Percentiles rank a stretch among this genome's conserved stretches.
phyloP scores from a whole-genome alignment of 192 early-diverging fungal species.

The Coemansia nantahalensis region DNA sequence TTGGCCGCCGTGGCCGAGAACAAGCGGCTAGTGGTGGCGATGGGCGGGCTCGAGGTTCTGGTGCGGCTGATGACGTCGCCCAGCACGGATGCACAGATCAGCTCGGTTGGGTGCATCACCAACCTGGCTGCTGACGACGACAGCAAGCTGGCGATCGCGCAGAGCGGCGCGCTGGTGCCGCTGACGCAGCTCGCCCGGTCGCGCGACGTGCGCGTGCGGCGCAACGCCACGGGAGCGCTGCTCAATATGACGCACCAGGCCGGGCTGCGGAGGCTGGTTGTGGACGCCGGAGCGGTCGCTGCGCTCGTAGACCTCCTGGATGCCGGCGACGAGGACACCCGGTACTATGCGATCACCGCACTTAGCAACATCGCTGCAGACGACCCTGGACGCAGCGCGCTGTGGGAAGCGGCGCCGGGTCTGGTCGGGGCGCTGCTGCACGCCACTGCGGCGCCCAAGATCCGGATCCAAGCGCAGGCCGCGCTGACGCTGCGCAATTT shows the following conservation, averaged over 20 bases:
- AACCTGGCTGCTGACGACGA: slow-evolving; percentile 81
- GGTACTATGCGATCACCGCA: slow-evolving; percentile 83
- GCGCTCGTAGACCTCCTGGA: slow-evolving; percentile 70
- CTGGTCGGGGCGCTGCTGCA: slow-evolving; percentile 57
- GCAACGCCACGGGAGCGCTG: slow-evolving; percentile 87
- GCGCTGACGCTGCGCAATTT: slow-evolving; percentile 80
- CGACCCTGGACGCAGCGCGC: slow-evolving; percentile 56
- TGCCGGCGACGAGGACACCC: slow-evolving; percentile 72
- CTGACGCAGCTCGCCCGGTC: slow-evolving; percentile 72
- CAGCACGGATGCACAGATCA: slow-evolving; percentile 81
- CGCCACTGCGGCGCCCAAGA: slow-evolving; percentile 59
- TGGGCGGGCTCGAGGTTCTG: slow-evolving; percentile 72
- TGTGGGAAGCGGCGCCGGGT: slow-evolving; percentile 58
- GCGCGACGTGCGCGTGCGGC: slow-evolving; percentile 74
- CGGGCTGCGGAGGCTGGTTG: slow-evolving; percentile 69
- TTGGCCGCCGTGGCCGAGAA: slow-evolving; percentile 67
- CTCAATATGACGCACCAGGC: slow-evolving; percentile 89
- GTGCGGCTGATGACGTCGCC: slow-evolving; percentile 76
- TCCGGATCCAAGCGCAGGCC: slow-evolving; percentile 79
- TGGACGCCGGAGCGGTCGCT: slow-evolving; percentile 73
- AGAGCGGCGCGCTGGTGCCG: slow-evolving; percentile 71
- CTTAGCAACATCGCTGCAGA: slow-evolving; percentile 85
- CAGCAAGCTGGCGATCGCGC: slow-evolving; percentile 80
- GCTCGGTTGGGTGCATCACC: slow-evolving; percentile 87
- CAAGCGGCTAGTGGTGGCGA: slow-evolving; percentile 74